Evolutionary conservation across 352 stramenopile genomes (phyloP).

Genomic region (Pythium oligandrum): DNA sequence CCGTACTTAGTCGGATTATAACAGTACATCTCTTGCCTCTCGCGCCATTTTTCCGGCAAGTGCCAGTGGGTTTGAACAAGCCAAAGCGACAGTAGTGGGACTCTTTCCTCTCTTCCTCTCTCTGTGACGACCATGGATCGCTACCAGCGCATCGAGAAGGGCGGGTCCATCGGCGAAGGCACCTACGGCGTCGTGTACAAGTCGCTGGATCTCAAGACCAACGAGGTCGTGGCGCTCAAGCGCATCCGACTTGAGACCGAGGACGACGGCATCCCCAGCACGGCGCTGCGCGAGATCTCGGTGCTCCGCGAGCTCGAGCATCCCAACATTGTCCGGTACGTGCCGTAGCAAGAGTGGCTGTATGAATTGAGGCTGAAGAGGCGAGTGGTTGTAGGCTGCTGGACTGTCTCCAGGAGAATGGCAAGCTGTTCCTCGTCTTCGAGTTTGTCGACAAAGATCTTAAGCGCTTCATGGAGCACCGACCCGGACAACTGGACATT

Average conservation of each 20-base stretch:
- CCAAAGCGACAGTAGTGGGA: too few species aligned
- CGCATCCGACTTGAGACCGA: conserved; percentile 97
- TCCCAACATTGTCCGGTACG: conserved; percentile 96
- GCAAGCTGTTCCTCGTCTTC: conserved; percentile 98
- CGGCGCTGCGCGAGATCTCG: conserved; percentile 97
- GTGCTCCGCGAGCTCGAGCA: conserved; percentile 97
- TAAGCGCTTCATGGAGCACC: conserved; percentile 94
- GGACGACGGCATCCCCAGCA: conserved; percentile 98
- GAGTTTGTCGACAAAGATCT: conserved; percentile 99
- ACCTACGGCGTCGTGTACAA: conserved; percentile 98
- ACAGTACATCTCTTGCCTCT: too few species aligned
- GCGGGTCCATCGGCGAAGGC: conserved; percentile 90
- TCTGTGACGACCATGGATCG: conserved; percentile 46
- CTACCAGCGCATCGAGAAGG: conserved; percentile 93
- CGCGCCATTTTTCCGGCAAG: too few species aligned
- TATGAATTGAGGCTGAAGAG: too few species aligned
- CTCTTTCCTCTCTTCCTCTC: too few species aligned
- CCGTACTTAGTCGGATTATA: too few species aligned
- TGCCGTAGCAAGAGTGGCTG: neutral
- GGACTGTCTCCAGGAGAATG: conserved; percentile 94
- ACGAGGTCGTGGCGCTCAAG: conserved; percentile 93
- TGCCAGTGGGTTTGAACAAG: too few species aligned
- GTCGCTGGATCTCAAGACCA: conserved; percentile 88
- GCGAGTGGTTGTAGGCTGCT: conserved; percentile 46
- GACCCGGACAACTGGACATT: conserved; percentile 53